phyloP scores from a whole-genome alignment of 2,329 filamentous ascomycete species.

The Pyrenophora teres region DNA sequence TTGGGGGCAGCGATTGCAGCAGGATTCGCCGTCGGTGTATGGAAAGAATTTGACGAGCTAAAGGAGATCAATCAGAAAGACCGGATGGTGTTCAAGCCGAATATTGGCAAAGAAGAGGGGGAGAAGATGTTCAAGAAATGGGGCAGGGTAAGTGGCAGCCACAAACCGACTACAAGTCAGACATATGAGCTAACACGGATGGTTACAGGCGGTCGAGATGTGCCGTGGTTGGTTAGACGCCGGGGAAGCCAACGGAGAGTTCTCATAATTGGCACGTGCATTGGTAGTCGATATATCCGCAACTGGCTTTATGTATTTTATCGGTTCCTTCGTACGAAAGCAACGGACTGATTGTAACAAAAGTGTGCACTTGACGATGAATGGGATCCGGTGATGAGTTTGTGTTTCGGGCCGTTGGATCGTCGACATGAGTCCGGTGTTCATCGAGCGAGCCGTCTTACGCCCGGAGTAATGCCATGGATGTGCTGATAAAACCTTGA shows the following conservation, averaged over 20 bases:
- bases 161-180: neutral
- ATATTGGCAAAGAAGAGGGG: constrained; percentile 64
- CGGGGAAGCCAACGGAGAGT: constrained; percentile 46
- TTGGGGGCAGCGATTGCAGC: constrained; percentile 88
- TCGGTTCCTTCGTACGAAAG: neutral
- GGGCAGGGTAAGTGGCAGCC: constrained; percentile 56
- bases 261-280: constrained; percentile 31
- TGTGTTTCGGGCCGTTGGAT: constrained; percentile 4
- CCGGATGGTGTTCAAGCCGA: constrained; percentile 71
- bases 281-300: constrained; percentile 30
- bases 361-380: neutral
- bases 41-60: constrained; percentile 75
- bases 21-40: constrained; percentile 80
- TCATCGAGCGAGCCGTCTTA: neutral
- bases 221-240: constrained; percentile 71
- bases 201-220: constrained; percentile 69
- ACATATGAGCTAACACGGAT: constrained; percentile 8
- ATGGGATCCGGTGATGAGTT: neutral
- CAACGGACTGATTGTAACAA: neutral
- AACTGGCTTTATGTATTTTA: constrained; percentile 24
- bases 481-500: neutral
- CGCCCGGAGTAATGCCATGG: neutral
- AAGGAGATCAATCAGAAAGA: constrained; percentile 73
- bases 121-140: constrained; percentile 70
- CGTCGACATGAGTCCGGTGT: constrained; percentile 1